These are phyloP conservation scores for Agroathelia rolfsii DNA, from an alignment of 1,284 basidiomycete genomes.

Conservation along the genomic window DNA sequence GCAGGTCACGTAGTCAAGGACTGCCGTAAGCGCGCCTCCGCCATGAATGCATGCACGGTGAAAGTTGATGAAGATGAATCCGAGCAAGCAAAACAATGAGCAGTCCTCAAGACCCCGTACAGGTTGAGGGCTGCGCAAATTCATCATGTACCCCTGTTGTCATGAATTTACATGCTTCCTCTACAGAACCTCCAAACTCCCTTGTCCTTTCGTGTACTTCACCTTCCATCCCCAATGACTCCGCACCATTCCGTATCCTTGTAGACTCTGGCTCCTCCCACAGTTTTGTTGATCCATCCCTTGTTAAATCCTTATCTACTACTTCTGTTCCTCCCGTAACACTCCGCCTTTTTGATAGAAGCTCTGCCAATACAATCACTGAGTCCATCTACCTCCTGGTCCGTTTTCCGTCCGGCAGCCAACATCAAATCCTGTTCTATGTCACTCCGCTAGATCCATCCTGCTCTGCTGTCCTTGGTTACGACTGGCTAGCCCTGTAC, in stretches of 20 bases:
- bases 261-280: not conserved
- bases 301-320: no score
- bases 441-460: no score
- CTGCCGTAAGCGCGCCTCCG: constrained; percentile 8
- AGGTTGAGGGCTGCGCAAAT: constrained; percentile 2
- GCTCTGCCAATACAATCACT: not conserved
- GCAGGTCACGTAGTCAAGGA: constrained; percentile 9
- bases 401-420: constrained; percentile 1
- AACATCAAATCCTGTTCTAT: no score
- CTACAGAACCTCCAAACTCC: constrained; percentile 2
- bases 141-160: not conserved
- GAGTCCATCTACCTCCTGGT: not conserved
- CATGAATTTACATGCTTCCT: constrained; percentile 1
- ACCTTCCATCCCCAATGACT: not conserved
- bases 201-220: not conserved
- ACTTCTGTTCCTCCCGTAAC: no score
- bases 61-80: not conserved
- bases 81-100: constrained; percentile 7
- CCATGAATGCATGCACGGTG: not conserved
- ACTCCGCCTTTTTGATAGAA: constrained; percentile 1
- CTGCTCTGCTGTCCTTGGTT: no score
- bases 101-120: not conserved
- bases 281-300: not conserved
- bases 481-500: no score
- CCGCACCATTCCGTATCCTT: no score